phyloP scores from a whole-genome alignment of 2,329 filamentous ascomycete genomes.

The Rhinocladiella mackenziei region DNA sequence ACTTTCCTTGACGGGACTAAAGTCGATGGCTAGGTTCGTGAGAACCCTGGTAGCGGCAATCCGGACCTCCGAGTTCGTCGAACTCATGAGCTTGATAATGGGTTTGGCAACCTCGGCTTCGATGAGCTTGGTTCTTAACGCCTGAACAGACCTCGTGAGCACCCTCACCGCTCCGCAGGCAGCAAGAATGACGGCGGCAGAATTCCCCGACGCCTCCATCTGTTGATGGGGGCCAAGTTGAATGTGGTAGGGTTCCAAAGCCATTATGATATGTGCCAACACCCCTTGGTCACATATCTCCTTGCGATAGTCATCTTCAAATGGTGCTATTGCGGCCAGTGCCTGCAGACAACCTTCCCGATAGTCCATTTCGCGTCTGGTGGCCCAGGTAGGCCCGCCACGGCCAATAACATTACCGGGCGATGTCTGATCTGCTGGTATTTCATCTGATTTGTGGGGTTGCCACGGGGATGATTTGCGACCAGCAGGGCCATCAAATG shows the following conservation, averaged over 20 bases:
- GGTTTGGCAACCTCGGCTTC: constrained; percentile 79
- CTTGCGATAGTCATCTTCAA: constrained; percentile 80
- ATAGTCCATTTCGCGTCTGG: constrained; percentile 67
- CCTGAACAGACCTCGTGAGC: constrained; percentile 77
- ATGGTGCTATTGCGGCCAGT: constrained; percentile 73
- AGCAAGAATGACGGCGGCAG: constrained; percentile 71
- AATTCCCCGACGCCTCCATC: constrained; percentile 59
- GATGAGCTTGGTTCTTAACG: constrained; percentile 79
- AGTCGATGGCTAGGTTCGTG: constrained; percentile 80
- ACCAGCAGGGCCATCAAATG: constrained; percentile 58
- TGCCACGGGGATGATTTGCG: constrained; percentile 26
- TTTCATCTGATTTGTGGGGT: constrained; percentile 21
- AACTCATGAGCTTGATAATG: constrained; percentile 68
- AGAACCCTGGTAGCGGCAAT: constrained; percentile 80
- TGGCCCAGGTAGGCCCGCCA: constrained; percentile 58
- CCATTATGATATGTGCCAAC: constrained; percentile 77
- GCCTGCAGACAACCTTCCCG: constrained; percentile 74
- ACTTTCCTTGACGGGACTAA: constrained; percentile 84
- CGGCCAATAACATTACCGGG: constrained; percentile 17
- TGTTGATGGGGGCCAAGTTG: constrained; percentile 5
- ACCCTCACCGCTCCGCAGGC: constrained; percentile 79
- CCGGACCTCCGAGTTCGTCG: constrained; percentile 72
- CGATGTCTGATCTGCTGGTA: constrained; percentile 3
- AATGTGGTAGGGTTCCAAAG: constrained; percentile 58
- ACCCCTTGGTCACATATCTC: constrained; percentile 76